Conservation (phyloP, 2,329 filamentous ascomycete species). For the Helotiales sp. region DNA sequence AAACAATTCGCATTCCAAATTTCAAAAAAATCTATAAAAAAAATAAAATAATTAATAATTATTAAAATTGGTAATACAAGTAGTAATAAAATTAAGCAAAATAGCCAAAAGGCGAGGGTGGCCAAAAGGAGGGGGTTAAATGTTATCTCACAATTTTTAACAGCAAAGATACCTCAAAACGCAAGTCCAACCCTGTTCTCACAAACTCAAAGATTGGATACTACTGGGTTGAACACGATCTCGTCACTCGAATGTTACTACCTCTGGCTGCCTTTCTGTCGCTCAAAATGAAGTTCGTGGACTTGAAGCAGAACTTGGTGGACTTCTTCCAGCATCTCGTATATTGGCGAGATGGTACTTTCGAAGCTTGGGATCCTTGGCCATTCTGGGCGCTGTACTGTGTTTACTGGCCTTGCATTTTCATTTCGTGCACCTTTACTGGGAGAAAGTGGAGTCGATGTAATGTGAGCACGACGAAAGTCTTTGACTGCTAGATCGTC, state of each 20-base stretch:
- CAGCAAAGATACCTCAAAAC: constrained; percentile 11
- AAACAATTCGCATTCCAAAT: too few relatives aligned
- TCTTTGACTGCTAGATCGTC: constrained; percentile 48
- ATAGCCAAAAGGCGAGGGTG: too few relatives aligned
- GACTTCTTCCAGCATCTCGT: constrained; percentile 48
- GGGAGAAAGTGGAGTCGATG: constrained; percentile 64
- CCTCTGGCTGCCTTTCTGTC: constrained; percentile 47
- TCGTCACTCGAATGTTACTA: constrained; percentile 56
- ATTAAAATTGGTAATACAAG: too few relatives aligned
- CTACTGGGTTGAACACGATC: constrained; percentile 72
- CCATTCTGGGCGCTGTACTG: constrained; percentile 63
- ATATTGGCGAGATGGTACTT: constrained; percentile 60
- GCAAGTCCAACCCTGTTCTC: constrained; percentile 29
- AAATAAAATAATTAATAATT: too few relatives aligned
- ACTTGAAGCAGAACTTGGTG: constrained; percentile 33
- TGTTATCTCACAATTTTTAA: constrained; percentile 55
- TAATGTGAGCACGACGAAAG: constrained; percentile 70
- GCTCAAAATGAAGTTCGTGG: constrained; percentile 28
- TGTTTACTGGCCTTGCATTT: constrained; percentile 59
- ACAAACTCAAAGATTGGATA: constrained; percentile 44
- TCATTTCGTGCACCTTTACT: constrained; percentile 50
- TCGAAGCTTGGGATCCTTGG: constrained; percentile 58
- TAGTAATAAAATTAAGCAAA: too few relatives aligned
- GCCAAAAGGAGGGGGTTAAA: too few relatives aligned
- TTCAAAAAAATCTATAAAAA: too few relatives aligned